Base-by-base conservation (phyloP, 2,329 filamentous ascomycete species). In the Colletotrichum chlorophyti region DNA sequence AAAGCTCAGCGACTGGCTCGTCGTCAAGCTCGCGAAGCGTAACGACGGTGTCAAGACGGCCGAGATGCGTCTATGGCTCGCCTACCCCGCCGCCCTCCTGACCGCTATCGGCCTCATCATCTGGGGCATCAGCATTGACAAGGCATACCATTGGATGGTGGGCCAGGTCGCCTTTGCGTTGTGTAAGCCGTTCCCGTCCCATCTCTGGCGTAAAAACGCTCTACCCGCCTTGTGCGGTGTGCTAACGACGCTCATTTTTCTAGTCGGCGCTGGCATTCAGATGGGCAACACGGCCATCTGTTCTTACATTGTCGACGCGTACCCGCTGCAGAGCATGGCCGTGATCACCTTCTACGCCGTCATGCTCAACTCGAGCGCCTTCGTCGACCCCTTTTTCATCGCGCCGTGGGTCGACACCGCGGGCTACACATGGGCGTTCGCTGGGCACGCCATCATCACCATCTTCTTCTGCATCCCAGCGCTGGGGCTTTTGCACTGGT, bases 1-100 rank as follows among this genome's bases (percentile, higher is more conserved):
- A 8, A 57, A 72, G n/a, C 64, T 84, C 17, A 83, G 81, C 63
- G 83, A 85, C 66, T 70, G 67, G 52, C 73, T 85, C 12, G 74
- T 84, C n/a, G 55, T 72, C n/a, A 67, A 66, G 34, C 64, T 84
- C 29, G 74, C 79, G 1, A 76, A 72, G 62, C 71, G 68, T 43
- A 80, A 81, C 58, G 68, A 68, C 14, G 73, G 74, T 23, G 62
- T 77, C 6, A 74, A 78, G 27, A 70, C 77, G 1, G 72, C 83
- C 0, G 83, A 86, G 68, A 83, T 83, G 80, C 73, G 83, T 14
- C 66, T 85, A 19, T 85, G 81, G 81, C 67, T 85, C 11, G 76
- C 75, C 3, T 85, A 84, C 67, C 83, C 83, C 6, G 82, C 80
- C 11, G 74, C 77, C 3, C 8, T 79, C 5, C 55, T 83, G 10